Percentiles rank a stretch among this genome's conserved stretches.
Conservation (phyloP, 1,139 yeast species). For the Pichia sp. region DNA sequence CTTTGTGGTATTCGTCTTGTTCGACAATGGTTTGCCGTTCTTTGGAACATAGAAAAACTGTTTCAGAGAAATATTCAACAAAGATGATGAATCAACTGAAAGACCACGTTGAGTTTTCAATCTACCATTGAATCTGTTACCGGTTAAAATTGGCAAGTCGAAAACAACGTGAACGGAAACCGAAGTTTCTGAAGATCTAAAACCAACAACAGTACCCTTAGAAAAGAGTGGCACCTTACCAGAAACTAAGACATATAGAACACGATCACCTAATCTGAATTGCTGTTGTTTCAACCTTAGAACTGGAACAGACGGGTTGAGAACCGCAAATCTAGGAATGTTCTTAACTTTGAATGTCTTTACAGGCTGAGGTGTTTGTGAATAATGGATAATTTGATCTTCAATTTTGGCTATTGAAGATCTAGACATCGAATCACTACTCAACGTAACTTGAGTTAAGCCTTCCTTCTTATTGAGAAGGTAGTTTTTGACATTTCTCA, state of each 20-base stretch:
- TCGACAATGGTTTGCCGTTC: slow-evolving; percentile 33
- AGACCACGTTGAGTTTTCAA: slow-evolving; percentile 76
- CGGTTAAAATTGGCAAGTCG: slow-evolving; percentile 79
- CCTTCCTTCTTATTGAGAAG: slow-evolving; percentile 51
- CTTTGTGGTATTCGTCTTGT: neutral
- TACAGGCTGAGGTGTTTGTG: slow-evolving; percentile 40
- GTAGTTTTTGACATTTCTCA: slow-evolving; percentile 51
- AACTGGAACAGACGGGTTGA: slow-evolving; percentile 71
- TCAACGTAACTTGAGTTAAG: slow-evolving; percentile 65
- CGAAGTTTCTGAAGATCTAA: slow-evolving; percentile 58
- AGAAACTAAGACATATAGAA: slow-evolving; percentile 76
- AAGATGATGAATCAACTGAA: slow-evolving; percentile 74
- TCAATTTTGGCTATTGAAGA: slow-evolving; percentile 69
- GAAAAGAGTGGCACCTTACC: slow-evolving; percentile 88
- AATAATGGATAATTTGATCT: slow-evolving; percentile 48
- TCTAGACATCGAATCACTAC: slow-evolving; percentile 73
- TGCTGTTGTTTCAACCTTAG: slow-evolving; percentile 69
- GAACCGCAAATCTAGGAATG: slow-evolving; percentile 80
- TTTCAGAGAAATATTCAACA: slow-evolving; percentile 68
- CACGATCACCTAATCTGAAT: slow-evolving; percentile 85
- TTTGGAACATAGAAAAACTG: slow-evolving; percentile 75
- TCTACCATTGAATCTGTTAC: slow-evolving; percentile 75
- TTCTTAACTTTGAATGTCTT: slow-evolving; percentile 62
- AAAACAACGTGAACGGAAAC: slow-evolving; percentile 68
- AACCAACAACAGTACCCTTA: slow-evolving; percentile 88